Percentiles rank a stretch among this genome's conserved stretches.
phyloP scores from a whole-genome alignment of 75 land plant species.

The Isoetes taiwanensis region DNA sequence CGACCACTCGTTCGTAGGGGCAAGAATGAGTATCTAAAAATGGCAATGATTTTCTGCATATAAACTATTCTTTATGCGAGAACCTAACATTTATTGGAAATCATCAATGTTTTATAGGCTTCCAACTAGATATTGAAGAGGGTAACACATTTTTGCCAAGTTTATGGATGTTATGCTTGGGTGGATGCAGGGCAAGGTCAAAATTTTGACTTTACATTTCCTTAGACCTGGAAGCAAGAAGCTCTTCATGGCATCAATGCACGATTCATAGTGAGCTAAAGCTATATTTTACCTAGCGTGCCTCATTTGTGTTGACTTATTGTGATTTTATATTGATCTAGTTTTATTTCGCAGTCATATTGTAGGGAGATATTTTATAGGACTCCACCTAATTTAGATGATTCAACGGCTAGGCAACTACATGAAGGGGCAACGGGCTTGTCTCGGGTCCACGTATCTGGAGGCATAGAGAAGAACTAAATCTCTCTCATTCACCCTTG shows the following conservation, averaged over 20 bases:
- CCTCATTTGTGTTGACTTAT: too few relatives aligned
- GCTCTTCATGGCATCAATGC: slow-evolving; percentile 64
- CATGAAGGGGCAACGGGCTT: slow-evolving; percentile 54
- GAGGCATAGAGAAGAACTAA: too few relatives aligned
- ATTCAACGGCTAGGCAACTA: slow-evolving; percentile 63
- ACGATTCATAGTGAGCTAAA: slow-evolving; percentile 60
- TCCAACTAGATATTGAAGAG: slow-evolving; percentile 85
- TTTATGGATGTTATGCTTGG: slow-evolving; percentile 62
- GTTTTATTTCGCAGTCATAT: slow-evolving; percentile 44
- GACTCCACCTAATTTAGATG: slow-evolving; percentile 58
- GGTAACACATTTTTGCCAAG: slow-evolving; percentile 64
- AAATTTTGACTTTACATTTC: slow-evolving; percentile 67
- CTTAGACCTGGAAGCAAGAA: slow-evolving; percentile 75
- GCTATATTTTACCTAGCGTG: too few relatives aligned
- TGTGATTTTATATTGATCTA: too few relatives aligned
- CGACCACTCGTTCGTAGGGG: too few relatives aligned
- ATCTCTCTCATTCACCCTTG: too few relatives aligned
- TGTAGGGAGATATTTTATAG: slow-evolving; percentile 78
- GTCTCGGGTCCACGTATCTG: slow-evolving; percentile 53
- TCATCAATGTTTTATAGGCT: slow-evolving; percentile 35
- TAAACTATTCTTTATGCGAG: too few relatives aligned
- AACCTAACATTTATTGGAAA: too few relatives aligned
- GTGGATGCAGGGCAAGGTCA: slow-evolving; percentile 51
- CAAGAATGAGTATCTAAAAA: not conserved
- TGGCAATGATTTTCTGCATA: not conserved